Conservation (phyloP, 2,329 filamentous ascomycete species). For the Trichoderma atrobrunneum region DNA sequence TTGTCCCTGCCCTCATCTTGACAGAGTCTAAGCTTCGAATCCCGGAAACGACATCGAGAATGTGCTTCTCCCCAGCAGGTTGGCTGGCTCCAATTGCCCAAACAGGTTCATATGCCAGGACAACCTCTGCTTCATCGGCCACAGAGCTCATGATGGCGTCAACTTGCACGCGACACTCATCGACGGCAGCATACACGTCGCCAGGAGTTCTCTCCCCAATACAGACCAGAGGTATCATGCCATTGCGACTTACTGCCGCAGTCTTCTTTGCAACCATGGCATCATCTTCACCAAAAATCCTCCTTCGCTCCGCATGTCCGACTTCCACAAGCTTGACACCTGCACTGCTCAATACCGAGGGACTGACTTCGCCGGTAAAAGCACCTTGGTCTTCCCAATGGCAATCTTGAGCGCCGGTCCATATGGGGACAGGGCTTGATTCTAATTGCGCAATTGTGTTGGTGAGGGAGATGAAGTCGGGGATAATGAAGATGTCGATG, state of each 20-base stretch:
- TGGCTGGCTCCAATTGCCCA: slow-evolving; percentile 79
- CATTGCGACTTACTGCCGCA: slow-evolving; percentile 62
- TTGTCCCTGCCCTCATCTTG: slow-evolving; percentile 50
- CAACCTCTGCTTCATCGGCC: slow-evolving; percentile 61
- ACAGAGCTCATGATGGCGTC: slow-evolving; percentile 60
- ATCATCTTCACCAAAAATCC: slow-evolving; percentile 74
- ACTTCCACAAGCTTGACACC: slow-evolving; percentile 73
- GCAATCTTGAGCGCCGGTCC: slow-evolving; percentile 71
- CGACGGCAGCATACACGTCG: slow-evolving; percentile 56
- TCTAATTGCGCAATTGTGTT: slow-evolving; percentile 48
- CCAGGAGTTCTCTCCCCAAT: slow-evolving; percentile 65
- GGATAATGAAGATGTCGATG: slow-evolving; percentile 72
- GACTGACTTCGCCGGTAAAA: slow-evolving; percentile 76
- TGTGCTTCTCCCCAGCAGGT: slow-evolving; percentile 70
- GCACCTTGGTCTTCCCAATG: slow-evolving; percentile 68
- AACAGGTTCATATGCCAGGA: slow-evolving; percentile 83
- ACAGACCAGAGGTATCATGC: slow-evolving; percentile 75
- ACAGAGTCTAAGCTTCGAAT: slow-evolving; percentile 56
- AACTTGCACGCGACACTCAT: slow-evolving; percentile 66
- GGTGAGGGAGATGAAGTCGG: slow-evolving; percentile 70
- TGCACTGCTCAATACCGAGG: slow-evolving; percentile 61
- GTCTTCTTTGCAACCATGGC: slow-evolving; percentile 65
- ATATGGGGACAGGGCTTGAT: slow-evolving; percentile 43
- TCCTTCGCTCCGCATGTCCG: slow-evolving; percentile 74
- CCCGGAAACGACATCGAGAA: slow-evolving; percentile 65